Evolutionary conservation across 129 eudicot species (phyloP), one percentile per base, ranked within the genome.

Genomic region (Tanacetum coccineum): DNA sequence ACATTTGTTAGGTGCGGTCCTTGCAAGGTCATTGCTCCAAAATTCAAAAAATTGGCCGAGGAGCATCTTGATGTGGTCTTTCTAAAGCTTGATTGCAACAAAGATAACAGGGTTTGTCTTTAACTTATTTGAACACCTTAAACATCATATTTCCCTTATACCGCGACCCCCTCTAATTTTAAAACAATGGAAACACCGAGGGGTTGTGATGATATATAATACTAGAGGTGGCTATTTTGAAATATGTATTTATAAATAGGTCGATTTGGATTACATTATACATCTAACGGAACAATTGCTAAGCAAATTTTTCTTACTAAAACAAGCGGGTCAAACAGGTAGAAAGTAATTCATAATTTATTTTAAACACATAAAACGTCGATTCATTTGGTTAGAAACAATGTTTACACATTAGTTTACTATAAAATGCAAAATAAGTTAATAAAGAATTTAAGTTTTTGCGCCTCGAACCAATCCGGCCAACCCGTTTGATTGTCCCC

Each of bases 11-110:
- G 97, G 97, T 90, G 97, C 40, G 97, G 97, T 61, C 97, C 97
- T 21, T 90, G 97, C 70, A 90, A 90, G 76, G 76, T 82, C 42
- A 86, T 90, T 12, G 97, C 95, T 30, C 97, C 97, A 53, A 90
- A 87, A 76, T 87, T 13, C 49, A 54, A 84, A 74, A 74, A 78
- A 62, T 60, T 90, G 58, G 74, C 97, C 2, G 74, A 80, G 70
- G 78, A 86, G 59, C 71, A 84, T 75, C 59, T 56, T 13, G 97
- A 90, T 30, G 88, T 84, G 36, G 79, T 90, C 76, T 90, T 90
- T 64, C 76, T 87, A 25, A 90, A 90, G 83, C 82, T 90, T 13
- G 97, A 90, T 39, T 90, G 97, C 79, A 84, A 87, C 74, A 72
- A 84, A 67, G 91, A 90, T 1, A 90, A 87, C 81, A 90, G 52